A percentile compares a stretch with the other conserved stretches of the same genome.
These are phyloP conservation scores for Lasiodiplodia sp. DNA, from an alignment of 2,329 filamentous ascomycete species.

Conservation along the genomic window DNA sequence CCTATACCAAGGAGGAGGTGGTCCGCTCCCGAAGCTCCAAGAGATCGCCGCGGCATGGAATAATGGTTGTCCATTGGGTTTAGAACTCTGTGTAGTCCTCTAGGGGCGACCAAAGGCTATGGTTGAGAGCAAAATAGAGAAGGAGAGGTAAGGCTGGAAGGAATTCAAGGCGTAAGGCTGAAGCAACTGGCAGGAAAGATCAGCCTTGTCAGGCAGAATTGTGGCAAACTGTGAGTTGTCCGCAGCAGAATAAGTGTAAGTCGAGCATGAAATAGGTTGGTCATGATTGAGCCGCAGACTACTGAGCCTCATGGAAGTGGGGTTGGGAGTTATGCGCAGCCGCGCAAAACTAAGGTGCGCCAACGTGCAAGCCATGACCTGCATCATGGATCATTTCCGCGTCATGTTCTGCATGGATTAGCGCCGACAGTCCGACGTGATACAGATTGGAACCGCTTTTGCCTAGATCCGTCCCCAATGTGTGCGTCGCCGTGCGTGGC, in stretches of 20 bases:
- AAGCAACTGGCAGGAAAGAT: not conserved
- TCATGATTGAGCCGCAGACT: not conserved
- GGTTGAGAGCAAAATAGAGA: not conserved
- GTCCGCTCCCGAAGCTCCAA: not conserved
- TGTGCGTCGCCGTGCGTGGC: not conserved
- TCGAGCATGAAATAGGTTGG: not conserved
- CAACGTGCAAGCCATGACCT: not conserved
- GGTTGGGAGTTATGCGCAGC: not conserved
- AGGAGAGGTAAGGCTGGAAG: not conserved
- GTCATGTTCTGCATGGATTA: not conserved
- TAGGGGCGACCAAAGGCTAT: not conserved
- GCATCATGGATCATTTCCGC: not conserved
- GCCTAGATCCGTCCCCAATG: not conserved
- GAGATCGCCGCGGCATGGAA: not conserved
- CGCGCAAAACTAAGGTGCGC: slow-evolving; percentile 8
- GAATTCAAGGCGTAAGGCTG: not conserved
- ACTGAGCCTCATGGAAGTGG: not conserved
- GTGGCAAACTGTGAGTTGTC: too few species aligned
- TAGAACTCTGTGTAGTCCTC: not conserved
- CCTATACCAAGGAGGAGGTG: not conserved
- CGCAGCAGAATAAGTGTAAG: not conserved
- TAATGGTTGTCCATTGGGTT: not conserved
- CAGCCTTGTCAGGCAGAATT: slow-evolving; percentile 6
- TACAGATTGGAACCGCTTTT: not conserved
- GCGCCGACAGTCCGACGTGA: not conserved